Evolutionary conservation across 345 rosid genomes (phyloP).

Genomic region (Populus simonii): DNA sequence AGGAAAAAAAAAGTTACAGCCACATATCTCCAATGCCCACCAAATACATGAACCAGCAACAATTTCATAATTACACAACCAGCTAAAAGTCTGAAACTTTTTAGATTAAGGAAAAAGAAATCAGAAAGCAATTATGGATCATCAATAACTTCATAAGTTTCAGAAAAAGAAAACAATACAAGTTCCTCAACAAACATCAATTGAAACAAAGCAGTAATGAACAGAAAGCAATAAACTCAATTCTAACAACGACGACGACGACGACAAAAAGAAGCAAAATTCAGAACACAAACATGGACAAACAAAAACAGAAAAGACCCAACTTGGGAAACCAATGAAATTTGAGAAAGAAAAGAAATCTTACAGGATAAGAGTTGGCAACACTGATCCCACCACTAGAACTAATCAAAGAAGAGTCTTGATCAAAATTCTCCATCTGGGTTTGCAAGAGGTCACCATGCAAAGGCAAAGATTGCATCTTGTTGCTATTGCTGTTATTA

Average conservation of each 20-base stretch:
- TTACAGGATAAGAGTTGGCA: constrained; percentile 40
- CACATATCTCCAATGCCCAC: not conserved
- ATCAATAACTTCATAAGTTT: not conserved
- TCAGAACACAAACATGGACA: not conserved
- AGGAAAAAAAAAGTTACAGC: too few relatives aligned
- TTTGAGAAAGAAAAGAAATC: not conserved
- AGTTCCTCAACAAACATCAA: not conserved
- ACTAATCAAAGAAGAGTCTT: constrained; percentile 30
- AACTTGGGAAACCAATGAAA: not conserved
- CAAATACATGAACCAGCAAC: not conserved
- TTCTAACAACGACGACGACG: not conserved
- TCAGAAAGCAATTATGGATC: constrained; percentile 1
- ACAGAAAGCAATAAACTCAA: not conserved
- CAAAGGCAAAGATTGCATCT: constrained; percentile 31
- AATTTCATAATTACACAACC: not conserved
- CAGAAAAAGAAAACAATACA: not conserved
- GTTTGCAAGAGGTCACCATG: constrained; percentile 40
- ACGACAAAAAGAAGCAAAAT: not conserved
- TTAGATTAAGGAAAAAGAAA: not conserved
- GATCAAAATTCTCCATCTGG: constrained; percentile 43
- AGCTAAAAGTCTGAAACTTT: not conserved
- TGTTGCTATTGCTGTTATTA: constrained; percentile 15
- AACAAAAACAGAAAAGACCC: not conserved
- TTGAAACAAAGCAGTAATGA: not conserved
- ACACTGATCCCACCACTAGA: constrained; percentile 27